Base-by-base conservation (phyloP, 345 rosid species). In the Diplotaxis tenuifolia region DNA sequence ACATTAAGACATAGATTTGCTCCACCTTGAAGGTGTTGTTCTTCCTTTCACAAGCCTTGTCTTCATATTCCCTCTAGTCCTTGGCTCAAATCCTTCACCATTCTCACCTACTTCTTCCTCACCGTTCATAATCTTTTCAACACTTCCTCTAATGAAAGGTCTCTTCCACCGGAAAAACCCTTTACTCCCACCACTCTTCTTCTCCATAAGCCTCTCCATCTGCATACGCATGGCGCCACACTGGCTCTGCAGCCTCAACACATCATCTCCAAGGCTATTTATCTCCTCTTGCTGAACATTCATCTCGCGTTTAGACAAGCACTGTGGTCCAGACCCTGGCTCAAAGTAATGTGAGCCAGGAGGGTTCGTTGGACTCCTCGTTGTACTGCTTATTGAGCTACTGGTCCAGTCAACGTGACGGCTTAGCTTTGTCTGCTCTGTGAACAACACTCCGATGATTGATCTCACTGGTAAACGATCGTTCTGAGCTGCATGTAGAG, bases 401-500 rank as follows among this genome's bases (percentile, higher is more conserved):
- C 78, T 40, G 16, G 85, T 91, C 95, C 92, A 88, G 18, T 94
- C 93, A 0, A 80, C 50, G 18, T 87, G 75, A 15, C 76, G 73
- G 14, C 78, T 85, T 36, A 86, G 83, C 83, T 88, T 91, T 62
- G 81, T 79, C 79, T 91, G 96, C 62, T 94, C 97, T 0, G 90
- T 85, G 80, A 89, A 83, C 61, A 94, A 82, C 62, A 91, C 96
- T 68, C 89, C 89, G 18, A 86, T 88, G 40, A 86, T 90, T 4
- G 90, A 81, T 21, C 98, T 86, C 34, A 93, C 91, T 0, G 98
- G 97, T 70, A 94, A 76, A 29, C 98, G 86, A 75, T 94, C 97
- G 8, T 94, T 94, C 74, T 87, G 95, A 5, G 93, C 89, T 0
- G 96, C 97, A 16, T 91, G 98, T 19, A 83, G 71, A 22, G 98